Conservation (phyloP, 2,329 filamentous ascomycete genomes). For the Scedosporium aurantiacum region DNA sequence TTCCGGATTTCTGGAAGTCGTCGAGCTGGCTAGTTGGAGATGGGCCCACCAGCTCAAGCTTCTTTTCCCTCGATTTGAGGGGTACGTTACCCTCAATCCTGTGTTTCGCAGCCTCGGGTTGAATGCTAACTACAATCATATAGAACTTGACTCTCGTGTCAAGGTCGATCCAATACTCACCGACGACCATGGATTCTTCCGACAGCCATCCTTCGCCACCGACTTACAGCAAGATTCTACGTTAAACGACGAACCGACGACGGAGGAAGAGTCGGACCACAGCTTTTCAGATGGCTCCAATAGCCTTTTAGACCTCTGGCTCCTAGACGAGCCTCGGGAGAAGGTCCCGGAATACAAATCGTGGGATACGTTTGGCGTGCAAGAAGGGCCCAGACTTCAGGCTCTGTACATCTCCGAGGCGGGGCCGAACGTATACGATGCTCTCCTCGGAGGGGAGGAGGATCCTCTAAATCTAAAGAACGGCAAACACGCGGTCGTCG, state of each 20-base stretch:
- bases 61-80: conserved; percentile 32
- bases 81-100: conserved; percentile 13
- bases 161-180: conserved; percentile 1
- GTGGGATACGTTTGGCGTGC: conserved; percentile 56
- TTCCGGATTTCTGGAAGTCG: conserved; percentile 48
- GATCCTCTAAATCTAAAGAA: conserved; percentile 30
- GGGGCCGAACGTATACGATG: conserved; percentile 55
- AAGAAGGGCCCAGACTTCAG: conserved; percentile 26
- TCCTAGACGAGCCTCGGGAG: conserved; percentile 21
- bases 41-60: conserved; percentile 17
- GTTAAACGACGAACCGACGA: not conserved
- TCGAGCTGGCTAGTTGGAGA: conserved; percentile 33
- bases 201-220: conserved; percentile 18
- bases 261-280: conserved; percentile 9
- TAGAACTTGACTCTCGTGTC: conserved; percentile 1
- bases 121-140: not conserved
- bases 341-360: conserved; percentile 40
- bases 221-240: not conserved
- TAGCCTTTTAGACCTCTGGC: conserved; percentile 34
- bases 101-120: not conserved
- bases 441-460: conserved; percentile 34
- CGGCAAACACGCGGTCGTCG: conserved; percentile 29
- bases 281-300: conserved; percentile 12
- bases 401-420: conserved; percentile 58
- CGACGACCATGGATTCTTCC: conserved; percentile 29